phyloP scores from a whole-genome alignment of 345 rosid genomes.

The Populus davidiana region DNA sequence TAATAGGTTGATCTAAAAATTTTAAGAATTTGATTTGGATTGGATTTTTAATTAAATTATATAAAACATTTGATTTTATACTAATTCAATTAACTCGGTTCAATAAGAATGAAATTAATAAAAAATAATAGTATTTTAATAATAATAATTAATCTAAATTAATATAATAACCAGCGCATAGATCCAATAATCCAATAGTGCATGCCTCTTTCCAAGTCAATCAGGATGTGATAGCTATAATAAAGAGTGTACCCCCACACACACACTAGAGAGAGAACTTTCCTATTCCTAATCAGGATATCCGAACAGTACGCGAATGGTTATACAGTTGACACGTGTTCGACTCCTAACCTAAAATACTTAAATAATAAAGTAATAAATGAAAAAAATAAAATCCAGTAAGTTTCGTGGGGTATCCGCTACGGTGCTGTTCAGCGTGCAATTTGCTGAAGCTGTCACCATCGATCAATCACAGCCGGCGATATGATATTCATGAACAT shows the following conservation, averaged over 20 bases:
- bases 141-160: too few relatives aligned
- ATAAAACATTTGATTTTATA: too few relatives aligned
- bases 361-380: not conserved
- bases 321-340: conserved; percentile 20
- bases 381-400: not conserved
- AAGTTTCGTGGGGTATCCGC: conserved; percentile 37
- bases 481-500: not conserved
- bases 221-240: too few relatives aligned
- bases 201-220: too few relatives aligned
- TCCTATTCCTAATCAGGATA: not conserved
- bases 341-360: not conserved
- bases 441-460: conserved; percentile 19
- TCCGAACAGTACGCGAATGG: conserved; percentile 30
- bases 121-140: too few relatives aligned
- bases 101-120: too few relatives aligned
- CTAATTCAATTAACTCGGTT: too few relatives aligned
- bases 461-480: conserved; percentile 19
- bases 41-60: too few relatives aligned
- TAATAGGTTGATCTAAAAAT: too few relatives aligned
- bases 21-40: too few relatives aligned
- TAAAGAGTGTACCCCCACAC: not conserved
- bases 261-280: not conserved
- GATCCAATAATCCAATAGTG: too few relatives aligned
- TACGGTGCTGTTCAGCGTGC: conserved; percentile 12
- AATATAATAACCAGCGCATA: too few relatives aligned